These are phyloP conservation scores for Macrocybe sp. DNA, from an alignment of 1,284 basidiomycete species.

Conservation along the genomic window DNA sequence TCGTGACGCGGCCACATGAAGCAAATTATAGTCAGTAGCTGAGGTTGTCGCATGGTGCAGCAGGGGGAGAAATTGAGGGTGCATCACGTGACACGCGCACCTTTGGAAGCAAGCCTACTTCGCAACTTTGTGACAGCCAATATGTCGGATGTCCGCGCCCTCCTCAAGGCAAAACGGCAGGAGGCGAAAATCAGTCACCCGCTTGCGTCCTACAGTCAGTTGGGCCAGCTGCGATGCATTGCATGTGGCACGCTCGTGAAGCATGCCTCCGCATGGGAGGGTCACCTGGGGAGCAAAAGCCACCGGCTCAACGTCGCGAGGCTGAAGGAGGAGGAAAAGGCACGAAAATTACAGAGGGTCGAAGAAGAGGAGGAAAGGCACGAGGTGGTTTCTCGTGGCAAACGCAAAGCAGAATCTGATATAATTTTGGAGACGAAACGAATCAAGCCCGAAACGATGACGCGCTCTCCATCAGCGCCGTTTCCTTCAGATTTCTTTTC, in stretches of 20 bases:
- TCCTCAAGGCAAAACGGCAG: slow-evolving; percentile 73
- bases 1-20: no score
- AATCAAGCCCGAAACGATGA: slow-evolving; percentile 22
- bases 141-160: slow-evolving; percentile 70
- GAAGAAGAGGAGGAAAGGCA: slow-evolving; percentile 27
- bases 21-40: no score
- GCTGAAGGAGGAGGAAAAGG: slow-evolving; percentile 47
- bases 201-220: slow-evolving; percentile 58
- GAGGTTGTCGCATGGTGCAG: no score
- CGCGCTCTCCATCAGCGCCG: slow-evolving; percentile 8
- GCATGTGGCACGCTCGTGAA: slow-evolving; percentile 64
- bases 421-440: slow-evolving; percentile 35
- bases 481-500: slow-evolving; percentile 79
- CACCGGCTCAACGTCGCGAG: slow-evolving; percentile 62
- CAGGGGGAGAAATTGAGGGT: no score
- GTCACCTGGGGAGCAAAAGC: slow-evolving; percentile 75
- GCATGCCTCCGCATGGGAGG: slow-evolving; percentile 77
- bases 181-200: slow-evolving; percentile 69
- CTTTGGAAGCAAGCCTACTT: no score
- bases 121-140: no score
- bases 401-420: slow-evolving; percentile 41
- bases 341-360: slow-evolving; percentile 27
- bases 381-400: slow-evolving; percentile 22
- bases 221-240: slow-evolving; percentile 64
- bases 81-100: no score